These are phyloP conservation scores for Mayamaea pseudoterrestris DNA, from an alignment of 108 stramenopile genomes.

Conservation along the genomic window DNA sequence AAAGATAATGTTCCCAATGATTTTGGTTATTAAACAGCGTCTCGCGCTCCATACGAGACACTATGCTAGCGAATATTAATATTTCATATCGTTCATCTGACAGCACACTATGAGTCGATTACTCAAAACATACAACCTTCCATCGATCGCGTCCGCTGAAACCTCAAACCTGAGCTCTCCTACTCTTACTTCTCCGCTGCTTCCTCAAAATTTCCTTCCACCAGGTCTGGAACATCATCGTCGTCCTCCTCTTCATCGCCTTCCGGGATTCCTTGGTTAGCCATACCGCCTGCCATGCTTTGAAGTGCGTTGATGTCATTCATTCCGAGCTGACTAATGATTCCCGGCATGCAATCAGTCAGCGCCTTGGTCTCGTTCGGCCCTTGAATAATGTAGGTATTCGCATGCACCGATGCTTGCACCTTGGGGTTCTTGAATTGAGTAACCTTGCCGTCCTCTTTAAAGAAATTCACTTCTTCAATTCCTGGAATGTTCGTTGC, in stretches of 20 bases:
- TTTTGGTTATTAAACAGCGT: neutral
- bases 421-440: slow-evolving; percentile 94
- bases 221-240: slow-evolving; percentile 92
- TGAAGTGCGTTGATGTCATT: slow-evolving; percentile 84
- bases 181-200: slow-evolving; percentile 44
- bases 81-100: too few species aligned
- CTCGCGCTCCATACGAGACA: too few species aligned
- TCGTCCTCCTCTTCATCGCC: slow-evolving; percentile 78
- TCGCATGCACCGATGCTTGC: slow-evolving; percentile 91
- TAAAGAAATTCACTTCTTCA: slow-evolving; percentile 98
- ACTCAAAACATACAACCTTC: too few species aligned
- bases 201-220: slow-evolving; percentile 94
- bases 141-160: too few species aligned
- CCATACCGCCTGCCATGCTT: slow-evolving; percentile 48
- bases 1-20: neutral
- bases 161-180: too few species aligned
- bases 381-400: slow-evolving; percentile 96
- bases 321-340: slow-evolving; percentile 92
- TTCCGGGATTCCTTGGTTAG: slow-evolving; percentile 24
- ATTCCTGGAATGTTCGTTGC: slow-evolving; percentile 97
- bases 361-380: slow-evolving; percentile 85
- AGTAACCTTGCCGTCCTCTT: slow-evolving; percentile 94
- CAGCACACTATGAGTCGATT: too few species aligned
- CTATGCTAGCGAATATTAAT: too few species aligned
- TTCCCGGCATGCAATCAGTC: slow-evolving; percentile 89